A percentile compares a stretch with the other conserved stretches of the same genome.
Evolutionary conservation across 768 basidiomycete genomes (phyloP).

Genomic region (Pleurotus salmoneostramineus): DNA sequence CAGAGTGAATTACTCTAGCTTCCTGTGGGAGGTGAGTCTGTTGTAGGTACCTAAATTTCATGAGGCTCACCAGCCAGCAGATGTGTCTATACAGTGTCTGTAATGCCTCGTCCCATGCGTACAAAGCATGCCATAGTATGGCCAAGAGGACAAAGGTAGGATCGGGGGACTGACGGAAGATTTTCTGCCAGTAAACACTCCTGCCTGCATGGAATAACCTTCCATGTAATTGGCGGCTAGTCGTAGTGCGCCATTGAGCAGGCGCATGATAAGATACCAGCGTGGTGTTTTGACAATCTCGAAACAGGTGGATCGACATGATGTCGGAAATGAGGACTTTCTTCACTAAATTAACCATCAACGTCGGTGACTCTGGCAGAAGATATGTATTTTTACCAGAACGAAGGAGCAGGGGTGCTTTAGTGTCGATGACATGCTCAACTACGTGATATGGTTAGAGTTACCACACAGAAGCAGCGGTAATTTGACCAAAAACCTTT

Average conservation of each 20-base stretch:
- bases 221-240: conserved; percentile 38
- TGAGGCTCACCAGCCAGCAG: conserved; percentile 36
- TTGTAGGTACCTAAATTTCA: too few relatives aligned
- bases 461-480: not conserved
- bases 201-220: conserved; percentile 43
- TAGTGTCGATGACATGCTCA: conserved; percentile 31
- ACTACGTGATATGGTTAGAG: not conserved
- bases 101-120: conserved; percentile 59
- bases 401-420: conserved; percentile 30
- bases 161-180: conserved; percentile 38
- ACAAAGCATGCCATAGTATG: conserved; percentile 56
- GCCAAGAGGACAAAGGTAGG: conserved; percentile 54
- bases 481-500: not conserved
- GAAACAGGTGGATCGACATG: conserved; percentile 45
- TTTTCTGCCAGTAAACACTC: conserved; percentile 44
- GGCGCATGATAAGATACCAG: conserved; percentile 48
- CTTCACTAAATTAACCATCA: conserved; percentile 16
- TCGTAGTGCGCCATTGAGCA: conserved; percentile 18
- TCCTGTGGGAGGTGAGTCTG: conserved; percentile 32
- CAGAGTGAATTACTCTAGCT: conserved; percentile 36
- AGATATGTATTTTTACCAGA: too few relatives aligned
- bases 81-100: conserved; percentile 50
- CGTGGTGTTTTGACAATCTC: conserved; percentile 34
- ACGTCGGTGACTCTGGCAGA: not conserved
- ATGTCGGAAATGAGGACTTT: conserved; percentile 39